Evolutionary conservation across 306 rosid species (phyloP).

Genomic region (Ormosia emarginata): DNA sequence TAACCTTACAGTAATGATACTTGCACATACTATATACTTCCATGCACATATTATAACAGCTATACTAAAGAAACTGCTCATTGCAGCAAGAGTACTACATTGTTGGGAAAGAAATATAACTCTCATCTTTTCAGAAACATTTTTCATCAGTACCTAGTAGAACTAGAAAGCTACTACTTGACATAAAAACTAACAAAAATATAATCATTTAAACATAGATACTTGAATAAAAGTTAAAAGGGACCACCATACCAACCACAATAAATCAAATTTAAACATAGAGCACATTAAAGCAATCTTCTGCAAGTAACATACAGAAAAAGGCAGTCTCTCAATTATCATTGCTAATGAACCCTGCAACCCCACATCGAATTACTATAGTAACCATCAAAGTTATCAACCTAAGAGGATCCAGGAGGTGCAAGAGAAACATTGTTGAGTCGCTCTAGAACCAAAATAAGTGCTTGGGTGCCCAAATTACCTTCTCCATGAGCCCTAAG

Average conservation of each 20-base stretch:
- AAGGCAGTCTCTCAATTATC: not conserved
- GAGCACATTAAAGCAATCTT: not conserved
- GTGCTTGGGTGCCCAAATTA: conserved; percentile 70
- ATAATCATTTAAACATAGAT: no score
- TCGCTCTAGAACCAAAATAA: conserved; percentile 69
- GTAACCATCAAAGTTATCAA: not conserved
- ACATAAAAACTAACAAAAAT: no score
- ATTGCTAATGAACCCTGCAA: not conserved
- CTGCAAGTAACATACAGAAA: not conserved
- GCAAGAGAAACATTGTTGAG: conserved; percentile 68
- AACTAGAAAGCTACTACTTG: no score
- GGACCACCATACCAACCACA: no score
- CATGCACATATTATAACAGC: no score
- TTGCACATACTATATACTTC: not conserved
- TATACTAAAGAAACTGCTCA: no score
- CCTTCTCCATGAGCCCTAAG: conserved; percentile 86
- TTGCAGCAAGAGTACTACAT: no score
- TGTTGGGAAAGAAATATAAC: no score
- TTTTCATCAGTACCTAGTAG: no score
- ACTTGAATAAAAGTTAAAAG: no score
- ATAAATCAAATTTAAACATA: not conserved
- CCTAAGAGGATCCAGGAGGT: conserved; percentile 10
- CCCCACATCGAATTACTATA: not conserved
- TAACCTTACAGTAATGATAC: not conserved
- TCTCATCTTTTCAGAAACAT: no score